Percentiles rank a stretch among this genome's conserved stretches.
These are phyloP conservation scores for Yamadazyma siamensis DNA, from an alignment of 1,139 yeast species.

Conservation along the genomic window DNA sequence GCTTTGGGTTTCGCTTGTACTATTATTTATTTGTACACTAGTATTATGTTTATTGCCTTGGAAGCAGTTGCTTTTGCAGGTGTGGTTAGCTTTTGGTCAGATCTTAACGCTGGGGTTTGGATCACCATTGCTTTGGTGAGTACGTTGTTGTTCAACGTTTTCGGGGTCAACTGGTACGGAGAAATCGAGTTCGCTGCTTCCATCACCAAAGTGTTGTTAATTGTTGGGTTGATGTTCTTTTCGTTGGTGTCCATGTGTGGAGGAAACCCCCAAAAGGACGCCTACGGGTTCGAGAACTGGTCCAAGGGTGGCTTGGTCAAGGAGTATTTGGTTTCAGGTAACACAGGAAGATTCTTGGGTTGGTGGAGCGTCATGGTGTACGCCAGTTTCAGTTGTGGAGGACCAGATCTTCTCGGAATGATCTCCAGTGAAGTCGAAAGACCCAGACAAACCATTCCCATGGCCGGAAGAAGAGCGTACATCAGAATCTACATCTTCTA, in stretches of 20 bases:
- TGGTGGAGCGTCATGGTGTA: slow-evolving; percentile 33
- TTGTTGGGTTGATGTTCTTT: slow-evolving; percentile 39
- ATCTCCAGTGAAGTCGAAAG: slow-evolving; percentile 31
- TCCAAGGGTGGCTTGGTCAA: slow-evolving; percentile 33
- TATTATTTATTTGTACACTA: slow-evolving; percentile 33
- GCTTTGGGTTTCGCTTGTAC: slow-evolving; percentile 40
- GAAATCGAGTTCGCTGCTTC: slow-evolving; percentile 38
- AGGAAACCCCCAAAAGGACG: slow-evolving; percentile 32
- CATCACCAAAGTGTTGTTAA: slow-evolving; percentile 35
- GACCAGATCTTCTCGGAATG: slow-evolving; percentile 37
- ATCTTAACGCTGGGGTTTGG: slow-evolving; percentile 33
- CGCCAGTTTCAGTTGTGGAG: slow-evolving; percentile 43
- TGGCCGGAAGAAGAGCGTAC: slow-evolving; percentile 34
- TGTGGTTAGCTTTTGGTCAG: slow-evolving; percentile 39
- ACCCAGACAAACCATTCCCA: slow-evolving; percentile 31
- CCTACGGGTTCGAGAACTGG: slow-evolving; percentile 39
- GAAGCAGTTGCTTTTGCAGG: slow-evolving; percentile 37
- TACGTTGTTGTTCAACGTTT: slow-evolving; percentile 28
- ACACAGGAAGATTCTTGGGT: slow-evolving; percentile 35
- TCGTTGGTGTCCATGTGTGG: slow-evolving; percentile 40
- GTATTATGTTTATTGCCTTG: slow-evolving; percentile 36
- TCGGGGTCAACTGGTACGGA: slow-evolving; percentile 39
- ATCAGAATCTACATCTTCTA: slow-evolving; percentile 33
- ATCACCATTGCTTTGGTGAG: slow-evolving; percentile 29
- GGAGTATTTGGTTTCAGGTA: slow-evolving; percentile 27